Base-by-base conservation (phyloP, 2,329 filamentous ascomycete genomes). In the Rutstroemia sp. region DNA sequence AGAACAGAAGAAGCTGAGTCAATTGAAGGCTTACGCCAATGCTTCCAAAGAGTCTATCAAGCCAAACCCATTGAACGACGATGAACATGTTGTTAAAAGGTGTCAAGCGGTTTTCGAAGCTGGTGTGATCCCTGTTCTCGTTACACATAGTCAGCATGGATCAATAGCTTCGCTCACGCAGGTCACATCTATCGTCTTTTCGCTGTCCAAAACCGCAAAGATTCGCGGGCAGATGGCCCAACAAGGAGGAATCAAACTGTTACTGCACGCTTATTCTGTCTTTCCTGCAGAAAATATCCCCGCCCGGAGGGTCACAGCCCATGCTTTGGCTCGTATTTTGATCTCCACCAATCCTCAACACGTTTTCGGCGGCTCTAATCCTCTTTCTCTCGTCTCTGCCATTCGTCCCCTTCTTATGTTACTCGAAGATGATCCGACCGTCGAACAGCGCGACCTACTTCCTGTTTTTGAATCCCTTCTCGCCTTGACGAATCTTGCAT, bases 21-120 rank as follows among this genome's bases (percentile, higher is more conserved):
- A 99, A 69, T 80, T 99, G 46, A 96, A 95, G 75, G 89, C 91
- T 2, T 99, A 97, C 66, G 94, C 94, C 14, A 89, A 95, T 68
- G 88, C 90, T 0, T 84, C 85, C 5, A 91, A 89, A 66, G 81
- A 82, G 59, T 68, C 80, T n/a, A 69, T 76, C 0, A 74, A 78
- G 2, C 75, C 80, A 0, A 83, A 92, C 67, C 81, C 83, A 7
- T 76, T 95, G 0, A 86, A 94, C 57, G 82, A 91, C 59, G 86
- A 95, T 57, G 77, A 85, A 2, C 83, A 88, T 62, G 91, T 95
- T 37, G 77, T 81, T 16, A 78, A 80, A 58, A 84, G 94, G 23
- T 96, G 92, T 71, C 83, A 81, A 67, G 80, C 79, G 10, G 79
- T 96, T 12, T 88, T 97, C 58, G 84, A 92, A 30, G 86, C 87